These are phyloP conservation scores for Schrenkiella parvula DNA, from an alignment of 345 rosid genomes.

Conservation along the genomic window DNA sequence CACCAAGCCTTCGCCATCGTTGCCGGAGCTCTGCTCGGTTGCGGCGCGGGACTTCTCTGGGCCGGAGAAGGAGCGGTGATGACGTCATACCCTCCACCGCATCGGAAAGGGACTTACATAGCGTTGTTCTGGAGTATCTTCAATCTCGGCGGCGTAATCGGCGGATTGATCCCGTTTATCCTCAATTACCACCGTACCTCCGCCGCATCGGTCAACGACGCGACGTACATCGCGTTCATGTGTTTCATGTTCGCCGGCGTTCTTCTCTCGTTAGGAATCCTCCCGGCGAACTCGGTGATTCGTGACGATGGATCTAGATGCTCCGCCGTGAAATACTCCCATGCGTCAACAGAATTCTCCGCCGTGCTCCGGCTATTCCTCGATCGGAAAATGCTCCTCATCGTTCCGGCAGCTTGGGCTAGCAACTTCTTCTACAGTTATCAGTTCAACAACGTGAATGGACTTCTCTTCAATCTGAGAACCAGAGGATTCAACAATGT, in stretches of 20 bases:
- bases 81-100: slow-evolving; percentile 86
- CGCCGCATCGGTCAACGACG: slow-evolving; percentile 63
- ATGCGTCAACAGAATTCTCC: slow-evolving; percentile 35
- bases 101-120: slow-evolving; percentile 76
- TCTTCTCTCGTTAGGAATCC: slow-evolving; percentile 46
- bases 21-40: slow-evolving; percentile 74
- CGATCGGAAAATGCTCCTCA: slow-evolving; percentile 68
- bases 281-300: slow-evolving; percentile 49
- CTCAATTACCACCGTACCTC: slow-evolving; percentile 50
- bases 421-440: slow-evolving; percentile 85
- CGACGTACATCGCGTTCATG: slow-evolving; percentile 72
- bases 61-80: slow-evolving; percentile 93
- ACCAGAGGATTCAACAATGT: slow-evolving; percentile 87
- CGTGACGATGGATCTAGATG: slow-evolving; percentile 62
- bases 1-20: slow-evolving; percentile 50
- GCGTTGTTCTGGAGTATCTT: slow-evolving; percentile 72
- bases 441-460: slow-evolving; percentile 81
- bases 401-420: slow-evolving; percentile 85
- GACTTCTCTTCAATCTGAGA: slow-evolving; percentile 55
- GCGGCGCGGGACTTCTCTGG: slow-evolving; percentile 93
- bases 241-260: slow-evolving; percentile 69
- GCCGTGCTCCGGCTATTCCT: slow-evolving; percentile 46
- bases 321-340: slow-evolving; percentile 48
- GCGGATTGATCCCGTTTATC: slow-evolving; percentile 67
- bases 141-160: slow-evolving; percentile 76